Base-by-base conservation (phyloP, 306 rosid species). In the Quercus suber region DNA sequence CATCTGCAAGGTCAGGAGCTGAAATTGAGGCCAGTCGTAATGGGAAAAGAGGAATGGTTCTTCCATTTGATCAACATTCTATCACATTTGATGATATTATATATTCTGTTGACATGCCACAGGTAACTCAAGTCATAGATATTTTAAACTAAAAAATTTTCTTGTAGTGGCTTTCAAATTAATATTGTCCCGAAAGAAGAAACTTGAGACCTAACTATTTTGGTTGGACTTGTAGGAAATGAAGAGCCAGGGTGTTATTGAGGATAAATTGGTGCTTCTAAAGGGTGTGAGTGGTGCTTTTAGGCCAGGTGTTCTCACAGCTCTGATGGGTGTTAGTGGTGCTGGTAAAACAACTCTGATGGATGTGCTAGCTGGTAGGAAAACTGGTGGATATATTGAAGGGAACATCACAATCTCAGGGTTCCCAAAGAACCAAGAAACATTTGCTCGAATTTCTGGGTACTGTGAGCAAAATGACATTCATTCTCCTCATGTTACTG, bases 261-360 rank as follows among this genome's bases (percentile, higher is more conserved):
- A 92, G 83, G 97, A 94, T 45, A 94, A 82, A 58, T 76, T 94
- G 78, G 90, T 89, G 80, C 93, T 94, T 69, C 78, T 94, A 65
- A 94, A 87, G 60, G 88, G 90, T 69, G 93, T 92, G 14, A 90
- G 94, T 80, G 98, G 97, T 43, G 89, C 89, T 68, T 94, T 92
- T 72, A 89, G 93, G 86, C 98, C 97, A 28, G 98, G 98, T 43
- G 92, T 94, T 78, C 90, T 94, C 77, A 92, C 98, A 70, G 97
- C 98, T 78, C 84, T 94, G 3, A 94, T 94, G 98, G 98, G 97
- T 30, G 90, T 94, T 27, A 92, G 97, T 45, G 98, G 98, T 59
- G 98, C 97, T 73, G 98, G 98, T n/a, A 94, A 94, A 84, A 94
- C 97, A 55, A 94, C 98, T 59, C 74, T 94, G 67, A 94, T 94